A percentile compares a stretch with the other conserved stretches of the same genome.
Evolutionary conservation across 257 asterid genomes (phyloP).

Genomic region (Eucommia ulmoides): DNA sequence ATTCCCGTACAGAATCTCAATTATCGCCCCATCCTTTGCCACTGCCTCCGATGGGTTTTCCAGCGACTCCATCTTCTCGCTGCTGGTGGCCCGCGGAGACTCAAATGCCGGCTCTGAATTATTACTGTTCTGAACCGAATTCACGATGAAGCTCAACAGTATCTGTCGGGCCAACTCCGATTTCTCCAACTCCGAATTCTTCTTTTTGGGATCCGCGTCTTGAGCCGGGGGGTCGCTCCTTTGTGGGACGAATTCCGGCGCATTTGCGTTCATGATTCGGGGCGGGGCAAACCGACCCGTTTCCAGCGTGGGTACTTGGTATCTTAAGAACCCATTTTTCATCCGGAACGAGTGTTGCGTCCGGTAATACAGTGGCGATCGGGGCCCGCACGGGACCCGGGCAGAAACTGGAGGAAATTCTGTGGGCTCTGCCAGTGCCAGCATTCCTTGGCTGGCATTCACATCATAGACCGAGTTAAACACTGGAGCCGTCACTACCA

Average conservation of each 20-base stretch:
- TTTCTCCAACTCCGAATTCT: conserved; percentile 52
- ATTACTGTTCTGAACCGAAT: conserved; percentile 74
- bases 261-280: conserved; percentile 85
- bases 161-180: conserved; percentile 91
- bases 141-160: conserved; percentile 84
- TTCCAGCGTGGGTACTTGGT: conserved; percentile 39
- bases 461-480: conserved; percentile 63
- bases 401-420: conserved; percentile 78
- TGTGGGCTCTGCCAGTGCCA: conserved; percentile 38
- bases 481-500: conserved; percentile 29
- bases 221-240: conserved; percentile 40
- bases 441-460: conserved; percentile 46
- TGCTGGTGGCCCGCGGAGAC: conserved; percentile 13
- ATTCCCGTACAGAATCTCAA: conserved; percentile 49
- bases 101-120: conserved; percentile 38
- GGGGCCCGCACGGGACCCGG: conserved; percentile 91
- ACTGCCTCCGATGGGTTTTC: conserved; percentile 60
- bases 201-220: conserved; percentile 36
- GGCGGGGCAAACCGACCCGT: conserved; percentile 26
- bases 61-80: conserved; percentile 38
- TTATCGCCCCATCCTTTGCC: conserved; percentile 69
- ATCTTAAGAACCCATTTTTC: conserved; percentile 45
- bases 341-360: conserved; percentile 41
- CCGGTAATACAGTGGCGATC: conserved; percentile 74
- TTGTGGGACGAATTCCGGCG: conserved; percentile 85